Conservation (phyloP, 345 rosid genomes). For the Moricandia moricandioides region DNA sequence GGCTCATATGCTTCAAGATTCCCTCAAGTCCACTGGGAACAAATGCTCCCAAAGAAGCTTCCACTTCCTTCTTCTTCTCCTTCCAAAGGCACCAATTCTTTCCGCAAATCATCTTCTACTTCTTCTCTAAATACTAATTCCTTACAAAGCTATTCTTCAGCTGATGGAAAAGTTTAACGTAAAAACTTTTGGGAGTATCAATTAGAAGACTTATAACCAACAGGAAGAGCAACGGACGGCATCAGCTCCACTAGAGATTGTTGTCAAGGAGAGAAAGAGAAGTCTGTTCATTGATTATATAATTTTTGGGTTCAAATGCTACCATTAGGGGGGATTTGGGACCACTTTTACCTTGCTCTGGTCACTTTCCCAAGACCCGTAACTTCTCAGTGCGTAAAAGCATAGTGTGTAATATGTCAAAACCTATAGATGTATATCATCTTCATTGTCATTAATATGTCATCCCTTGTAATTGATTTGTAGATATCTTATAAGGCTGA, state of each 20-base stretch:
- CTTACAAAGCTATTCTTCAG: conserved; percentile 31
- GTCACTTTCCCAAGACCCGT: neutral
- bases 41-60: conserved; percentile 88
- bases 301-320: neutral
- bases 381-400: neutral
- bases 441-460: neutral
- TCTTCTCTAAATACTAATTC: conserved; percentile 32
- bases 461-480: conserved; percentile 11
- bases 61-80: conserved; percentile 79
- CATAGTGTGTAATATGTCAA: neutral
- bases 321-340: neutral
- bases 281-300: conserved; percentile 9
- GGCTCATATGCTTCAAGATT: conserved; percentile 60
- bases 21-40: conserved; percentile 62
- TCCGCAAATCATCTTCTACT: conserved; percentile 45
- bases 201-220: neutral
- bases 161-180: conserved; percentile 57
- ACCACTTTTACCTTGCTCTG: neutral
- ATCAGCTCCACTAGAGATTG: conserved; percentile 4
- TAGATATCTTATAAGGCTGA: neutral
- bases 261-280: conserved; percentile 1
- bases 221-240: neutral
- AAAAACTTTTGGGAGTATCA: neutral
- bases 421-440: conserved; percentile 11
- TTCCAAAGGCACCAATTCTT: conserved; percentile 79